phyloP scores from a whole-genome alignment of 495 filamentous ascomycete species.

The Talaromyces borbonicus region DNA sequence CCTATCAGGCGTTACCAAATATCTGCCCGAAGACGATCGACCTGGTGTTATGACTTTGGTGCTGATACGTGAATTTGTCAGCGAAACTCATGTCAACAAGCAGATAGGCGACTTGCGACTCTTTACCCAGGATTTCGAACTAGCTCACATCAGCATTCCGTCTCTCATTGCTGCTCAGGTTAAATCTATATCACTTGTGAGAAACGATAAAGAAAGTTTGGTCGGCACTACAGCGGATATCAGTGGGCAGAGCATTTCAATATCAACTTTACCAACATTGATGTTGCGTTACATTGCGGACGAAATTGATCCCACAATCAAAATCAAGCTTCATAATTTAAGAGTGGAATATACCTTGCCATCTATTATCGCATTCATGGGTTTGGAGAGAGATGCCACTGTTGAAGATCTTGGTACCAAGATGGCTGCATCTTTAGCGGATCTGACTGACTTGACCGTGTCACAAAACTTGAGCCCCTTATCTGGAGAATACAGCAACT shows the following conservation, averaged over 20 bases:
- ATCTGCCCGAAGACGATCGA: slow-evolving; percentile 90
- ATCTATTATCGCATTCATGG: slow-evolving; percentile 68
- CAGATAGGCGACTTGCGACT: slow-evolving; percentile 55
- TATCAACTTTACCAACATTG: slow-evolving; percentile 43
- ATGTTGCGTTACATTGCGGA: slow-evolving; percentile 84
- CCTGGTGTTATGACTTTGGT: slow-evolving; percentile 76
- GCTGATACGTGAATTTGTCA: slow-evolving; percentile 51
- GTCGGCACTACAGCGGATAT: slow-evolving; percentile 42
- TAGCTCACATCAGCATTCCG: slow-evolving; percentile 78
- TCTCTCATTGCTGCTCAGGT: slow-evolving; percentile 68
- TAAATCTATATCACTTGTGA: slow-evolving; percentile 42
- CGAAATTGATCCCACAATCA: slow-evolving; percentile 85
- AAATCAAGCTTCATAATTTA: slow-evolving; percentile 73
- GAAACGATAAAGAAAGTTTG: slow-evolving; percentile 63
- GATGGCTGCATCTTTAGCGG: slow-evolving; percentile 70
- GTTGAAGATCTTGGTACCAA: slow-evolving; percentile 64
- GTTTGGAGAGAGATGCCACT: slow-evolving; percentile 54
- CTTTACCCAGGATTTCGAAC: slow-evolving; percentile 49
- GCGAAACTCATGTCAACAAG: slow-evolving; percentile 47
- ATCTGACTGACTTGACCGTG: slow-evolving; percentile 51
- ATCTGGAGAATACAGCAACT: slow-evolving; percentile 6
- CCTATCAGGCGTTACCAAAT: slow-evolving; percentile 82
- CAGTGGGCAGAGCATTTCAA: slow-evolving; percentile 9
- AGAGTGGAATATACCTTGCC: slow-evolving; percentile 77
- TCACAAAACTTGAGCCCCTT: not conserved